Conservation (phyloP, 768 basidiomycete species). For the Zangia roseola region DNA sequence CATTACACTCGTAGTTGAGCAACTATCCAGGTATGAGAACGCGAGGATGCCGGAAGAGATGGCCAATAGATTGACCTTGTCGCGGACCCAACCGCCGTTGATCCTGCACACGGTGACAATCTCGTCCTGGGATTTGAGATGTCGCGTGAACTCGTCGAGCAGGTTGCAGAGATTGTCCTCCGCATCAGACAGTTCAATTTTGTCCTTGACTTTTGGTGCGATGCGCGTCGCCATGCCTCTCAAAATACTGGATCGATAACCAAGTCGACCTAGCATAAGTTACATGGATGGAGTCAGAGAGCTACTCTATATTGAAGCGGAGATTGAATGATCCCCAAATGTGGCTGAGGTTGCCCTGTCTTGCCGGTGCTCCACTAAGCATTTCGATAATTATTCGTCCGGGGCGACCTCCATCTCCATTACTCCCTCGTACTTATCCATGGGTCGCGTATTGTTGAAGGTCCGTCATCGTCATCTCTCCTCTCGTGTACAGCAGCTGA, state of each 20-base stretch:
- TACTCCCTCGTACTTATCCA: constrained; percentile 27
- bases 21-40: constrained; percentile 49
- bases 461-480: constrained; percentile 35
- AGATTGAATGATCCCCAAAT: constrained; percentile 21
- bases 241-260: background rate
- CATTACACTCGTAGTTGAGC: constrained; percentile 76
- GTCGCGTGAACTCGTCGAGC: constrained; percentile 73
- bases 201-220: constrained; percentile 28
- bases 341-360: constrained; percentile 9
- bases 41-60: background rate
- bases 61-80: constrained; percentile 67
- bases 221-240: constrained; percentile 35
- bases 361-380: constrained; percentile 21
- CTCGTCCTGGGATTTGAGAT: constrained; percentile 51
- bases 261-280: background rate
- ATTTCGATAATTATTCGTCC: constrained; percentile 9
- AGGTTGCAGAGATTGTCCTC: constrained; percentile 73
- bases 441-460: constrained; percentile 89
- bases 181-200: constrained; percentile 58
- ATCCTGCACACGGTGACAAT: constrained; percentile 76
- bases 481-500: constrained; percentile 11
- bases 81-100: constrained; percentile 98
- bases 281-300: too few species aligned
- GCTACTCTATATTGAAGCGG: constrained; percentile 22
- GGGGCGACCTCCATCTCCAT: constrained; percentile 6